A percentile compares a stretch with the other conserved stretches of the same genome.
phyloP scores from a whole-genome alignment of 1,139 yeast species.

The Pichia kudriavzevii region DNA sequence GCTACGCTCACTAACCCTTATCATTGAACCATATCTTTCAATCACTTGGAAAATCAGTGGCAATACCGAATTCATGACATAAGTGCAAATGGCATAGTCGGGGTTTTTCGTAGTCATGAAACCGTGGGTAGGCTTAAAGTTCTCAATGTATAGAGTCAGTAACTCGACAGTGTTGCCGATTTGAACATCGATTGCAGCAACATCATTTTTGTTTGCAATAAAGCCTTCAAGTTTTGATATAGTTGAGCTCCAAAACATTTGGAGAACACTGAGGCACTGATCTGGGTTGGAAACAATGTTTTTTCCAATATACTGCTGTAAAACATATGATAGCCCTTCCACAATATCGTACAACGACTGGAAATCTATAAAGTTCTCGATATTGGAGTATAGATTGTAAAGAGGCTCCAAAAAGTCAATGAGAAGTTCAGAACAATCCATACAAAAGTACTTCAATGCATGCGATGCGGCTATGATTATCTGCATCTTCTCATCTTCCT shows the following conservation, averaged over 20 bases:
- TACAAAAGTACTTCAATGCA: slow-evolving; percentile 90
- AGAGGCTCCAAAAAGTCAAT: slow-evolving; percentile 70
- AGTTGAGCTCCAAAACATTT: slow-evolving; percentile 65
- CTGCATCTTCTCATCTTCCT: slow-evolving; percentile 29
- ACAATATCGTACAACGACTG: slow-evolving; percentile 73
- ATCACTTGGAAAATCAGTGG: slow-evolving; percentile 48
- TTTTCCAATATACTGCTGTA: slow-evolving; percentile 40
- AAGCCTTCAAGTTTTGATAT: slow-evolving; percentile 36
- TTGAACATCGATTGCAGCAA: slow-evolving; percentile 34
- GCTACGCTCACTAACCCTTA: slow-evolving; percentile 64
- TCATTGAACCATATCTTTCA: slow-evolving; percentile 45
- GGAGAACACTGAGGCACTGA: slow-evolving; percentile 37
- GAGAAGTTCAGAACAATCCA: slow-evolving; percentile 72
- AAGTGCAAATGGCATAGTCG: slow-evolving; percentile 48
- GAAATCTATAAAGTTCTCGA: slow-evolving; percentile 49
- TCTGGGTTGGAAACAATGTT: slow-evolving; percentile 28
- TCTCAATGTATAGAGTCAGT: slow-evolving; percentile 60
- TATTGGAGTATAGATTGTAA: slow-evolving; percentile 63
- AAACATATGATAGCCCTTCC: slow-evolving; percentile 85
- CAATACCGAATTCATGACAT: slow-evolving; percentile 49
- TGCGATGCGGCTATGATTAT: slow-evolving; percentile 84
- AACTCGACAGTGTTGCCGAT: slow-evolving; percentile 77
- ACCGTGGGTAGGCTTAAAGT: slow-evolving; percentile 39
- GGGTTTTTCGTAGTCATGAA: slow-evolving; percentile 19
- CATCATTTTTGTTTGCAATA: slow-evolving; percentile 15